These are phyloP conservation scores for Chaetomium globosum DNA, from an alignment of 2,329 filamentous ascomycete genomes.

Conservation along the genomic window DNA sequence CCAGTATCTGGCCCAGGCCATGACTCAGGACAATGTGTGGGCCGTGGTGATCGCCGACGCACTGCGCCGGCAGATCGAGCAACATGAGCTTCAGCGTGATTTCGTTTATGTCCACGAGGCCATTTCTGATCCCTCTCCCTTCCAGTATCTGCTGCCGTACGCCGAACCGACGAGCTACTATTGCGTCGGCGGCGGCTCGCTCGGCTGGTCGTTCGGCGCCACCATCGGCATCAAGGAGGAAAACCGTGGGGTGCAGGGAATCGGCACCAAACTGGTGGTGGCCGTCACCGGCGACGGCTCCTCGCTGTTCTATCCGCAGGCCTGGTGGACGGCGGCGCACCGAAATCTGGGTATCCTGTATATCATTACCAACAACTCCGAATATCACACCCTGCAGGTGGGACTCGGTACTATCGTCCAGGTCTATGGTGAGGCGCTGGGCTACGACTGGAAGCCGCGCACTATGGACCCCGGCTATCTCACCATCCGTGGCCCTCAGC, in stretches of 20 bases:
- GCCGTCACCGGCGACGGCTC: constrained; percentile 6
- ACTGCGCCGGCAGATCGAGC: background rate
- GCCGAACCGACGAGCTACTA: constrained; percentile 3
- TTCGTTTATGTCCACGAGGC: constrained; percentile 7
- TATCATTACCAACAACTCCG: constrained; percentile 7
- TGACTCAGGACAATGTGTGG: too few relatives aligned
- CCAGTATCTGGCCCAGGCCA: too few relatives aligned
- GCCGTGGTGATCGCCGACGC: too few relatives aligned
- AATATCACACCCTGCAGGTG: constrained; percentile 5
- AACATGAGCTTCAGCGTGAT: background rate
- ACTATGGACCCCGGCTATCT: constrained; percentile 5
- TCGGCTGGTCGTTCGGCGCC: constrained; percentile 3
- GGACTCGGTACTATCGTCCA: constrained; percentile 1
- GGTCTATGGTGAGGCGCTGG: constrained; percentile 3
- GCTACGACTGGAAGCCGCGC: constrained; percentile 5
- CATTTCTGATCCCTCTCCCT: constrained; percentile 4
- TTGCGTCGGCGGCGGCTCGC: constrained; percentile 3
- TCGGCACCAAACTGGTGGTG: constrained; percentile 5
- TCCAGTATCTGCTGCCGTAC: constrained; percentile 4
- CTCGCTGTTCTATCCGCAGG: constrained; percentile 7
- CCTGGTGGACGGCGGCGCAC: constrained; percentile 6
- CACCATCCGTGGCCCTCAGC: constrained; percentile 5
- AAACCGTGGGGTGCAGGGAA: constrained; percentile 2
- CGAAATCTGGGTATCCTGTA: constrained; percentile 3
- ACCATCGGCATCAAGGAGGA: constrained; percentile 7